These are phyloP conservation scores for Plectosphaerella plurivora DNA, from an alignment of 2,329 filamentous ascomycete genomes.

Conservation along the genomic window DNA sequence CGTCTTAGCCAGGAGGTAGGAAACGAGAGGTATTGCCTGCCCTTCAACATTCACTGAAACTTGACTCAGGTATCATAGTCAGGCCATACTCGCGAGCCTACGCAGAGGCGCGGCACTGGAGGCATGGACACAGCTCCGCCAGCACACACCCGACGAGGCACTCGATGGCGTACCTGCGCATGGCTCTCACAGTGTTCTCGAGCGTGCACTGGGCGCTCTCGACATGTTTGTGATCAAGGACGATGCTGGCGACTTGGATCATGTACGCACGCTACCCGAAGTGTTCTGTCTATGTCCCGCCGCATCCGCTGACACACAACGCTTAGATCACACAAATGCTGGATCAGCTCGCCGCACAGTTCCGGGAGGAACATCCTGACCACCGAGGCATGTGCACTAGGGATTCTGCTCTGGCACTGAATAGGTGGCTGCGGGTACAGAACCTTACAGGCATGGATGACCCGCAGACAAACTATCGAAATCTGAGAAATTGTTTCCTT, in stretches of 20 bases:
- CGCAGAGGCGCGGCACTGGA: constrained; percentile 76
- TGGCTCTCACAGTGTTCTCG: constrained; percentile 39
- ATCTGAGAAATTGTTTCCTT: constrained; percentile 82
- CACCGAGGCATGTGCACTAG: constrained; percentile 57
- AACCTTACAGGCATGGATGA: constrained; percentile 68
- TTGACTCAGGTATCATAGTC: constrained; percentile 63
- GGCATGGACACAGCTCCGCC: constrained; percentile 58
- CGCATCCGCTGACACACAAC: constrained; percentile 11
- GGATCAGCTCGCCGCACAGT: constrained; percentile 54
- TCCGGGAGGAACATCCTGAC: constrained; percentile 47
- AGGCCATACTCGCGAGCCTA: constrained; percentile 70
- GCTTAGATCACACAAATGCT: constrained; percentile 58
- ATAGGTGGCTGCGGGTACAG: constrained; percentile 62
- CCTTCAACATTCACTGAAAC: constrained; percentile 9
- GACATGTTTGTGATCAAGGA: constrained; percentile 84
- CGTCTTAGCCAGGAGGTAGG: constrained; percentile 66
- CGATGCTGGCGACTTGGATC: constrained; percentile 66
- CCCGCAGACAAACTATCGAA: constrained; percentile 65
- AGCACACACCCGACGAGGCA: constrained; percentile 18
- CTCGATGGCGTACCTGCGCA: not conserved
- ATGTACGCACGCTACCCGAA: constrained; percentile 43
- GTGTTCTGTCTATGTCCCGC: not conserved
- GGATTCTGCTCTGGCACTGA: constrained; percentile 62
- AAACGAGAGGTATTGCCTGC: constrained; percentile 4
- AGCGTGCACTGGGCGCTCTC: constrained; percentile 74